Evolutionary conservation across 208 protist species (phyloP), one percentile per base, ranked within the genome.

Genomic region (Wallacemonas sp.): DNA sequence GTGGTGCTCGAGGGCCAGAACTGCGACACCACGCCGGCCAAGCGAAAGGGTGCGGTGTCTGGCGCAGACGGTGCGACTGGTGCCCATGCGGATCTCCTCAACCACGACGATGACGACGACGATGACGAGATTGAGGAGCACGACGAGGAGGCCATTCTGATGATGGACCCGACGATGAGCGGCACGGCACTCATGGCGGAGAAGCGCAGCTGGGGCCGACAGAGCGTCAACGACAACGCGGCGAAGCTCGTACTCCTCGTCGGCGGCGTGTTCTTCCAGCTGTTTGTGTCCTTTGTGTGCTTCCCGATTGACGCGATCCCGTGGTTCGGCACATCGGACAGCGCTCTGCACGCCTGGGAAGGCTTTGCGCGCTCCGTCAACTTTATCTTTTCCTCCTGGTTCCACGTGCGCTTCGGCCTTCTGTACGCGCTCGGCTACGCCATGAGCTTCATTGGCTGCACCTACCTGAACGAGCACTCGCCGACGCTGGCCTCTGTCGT

Each of bases 401-500:
- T 63, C 7, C 83, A 93, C 70, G 57, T 92, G 2, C 86, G 82
- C 36, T 81, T 82, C 61, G 84, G 84, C 18, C 54, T 92, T 2
- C 76, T 94, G 20, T 77, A 84, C 67, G 76, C 86, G 12, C 66
- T 92, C 29, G 89, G 89, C 11, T 88, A 79, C 69, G 70, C 80
- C 10, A 84, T 94, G 86, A 93, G 84, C 50, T 94, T 90, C 50
- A 66, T 94, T 22, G 89, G 89, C 1, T 92, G 84, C 67, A 81
- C 79, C 22, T 94, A 84, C 77, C 77, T 94, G 22, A 94, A 92
- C 67, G 85, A 93, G 65, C 77, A 89, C 68, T 91, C 84, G 50
- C 86, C 89, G 11, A 92, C 86, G 20, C 79, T 94, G 42, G 86
- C 84, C 31, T 94, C 89, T 1, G 84, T 94, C 14, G 86, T 94